These are phyloP conservation scores for Radiomyces spectabilis DNA, from an alignment of 192 early-diverging fungal species.

Conservation along the genomic window DNA sequence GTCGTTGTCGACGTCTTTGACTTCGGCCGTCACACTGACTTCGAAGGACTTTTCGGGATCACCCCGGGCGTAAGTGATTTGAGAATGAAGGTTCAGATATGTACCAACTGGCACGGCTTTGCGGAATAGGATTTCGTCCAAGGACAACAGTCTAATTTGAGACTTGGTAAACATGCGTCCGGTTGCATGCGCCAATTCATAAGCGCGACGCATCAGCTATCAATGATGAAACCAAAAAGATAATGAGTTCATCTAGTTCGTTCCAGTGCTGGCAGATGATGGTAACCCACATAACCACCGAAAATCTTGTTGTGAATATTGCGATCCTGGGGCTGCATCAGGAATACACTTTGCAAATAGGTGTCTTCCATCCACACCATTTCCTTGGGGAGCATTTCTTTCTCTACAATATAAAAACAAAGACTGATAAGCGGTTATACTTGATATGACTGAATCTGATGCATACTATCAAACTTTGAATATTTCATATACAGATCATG, in stretches of 20 bases:
- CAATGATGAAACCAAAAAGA: too few species aligned
- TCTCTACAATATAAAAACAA: not conserved
- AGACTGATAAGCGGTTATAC: not conserved
- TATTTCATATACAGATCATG: constrained; percentile 75
- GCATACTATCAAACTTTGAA: too few species aligned
- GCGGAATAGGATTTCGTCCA: constrained; percentile 73
- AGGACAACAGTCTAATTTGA: constrained; percentile 46
- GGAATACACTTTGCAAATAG: constrained; percentile 53
- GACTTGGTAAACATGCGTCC: constrained; percentile 59
- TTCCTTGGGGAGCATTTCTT: constrained; percentile 31
- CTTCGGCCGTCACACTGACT: constrained; percentile 47
- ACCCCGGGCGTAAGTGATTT: constrained; percentile 70
- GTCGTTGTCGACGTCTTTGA: constrained; percentile 55
- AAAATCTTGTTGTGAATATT: constrained; percentile 78
- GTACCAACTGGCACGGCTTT: constrained; percentile 81
- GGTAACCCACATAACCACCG: constrained; percentile 39
- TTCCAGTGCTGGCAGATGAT: too few species aligned
- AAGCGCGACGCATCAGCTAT: constrained; percentile 79
- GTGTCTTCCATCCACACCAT: constrained; percentile 75
- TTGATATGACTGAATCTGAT: too few species aligned
- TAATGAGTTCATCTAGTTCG: too few species aligned
- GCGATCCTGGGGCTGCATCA: constrained; percentile 56
- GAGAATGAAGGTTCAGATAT: constrained; percentile 62
- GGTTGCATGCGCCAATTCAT: constrained; percentile 76
- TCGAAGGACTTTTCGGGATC: constrained; percentile 48